Base-by-base conservation (phyloP, 2,329 filamentous ascomycete species). In the Cladobotryum mycophilum region DNA sequence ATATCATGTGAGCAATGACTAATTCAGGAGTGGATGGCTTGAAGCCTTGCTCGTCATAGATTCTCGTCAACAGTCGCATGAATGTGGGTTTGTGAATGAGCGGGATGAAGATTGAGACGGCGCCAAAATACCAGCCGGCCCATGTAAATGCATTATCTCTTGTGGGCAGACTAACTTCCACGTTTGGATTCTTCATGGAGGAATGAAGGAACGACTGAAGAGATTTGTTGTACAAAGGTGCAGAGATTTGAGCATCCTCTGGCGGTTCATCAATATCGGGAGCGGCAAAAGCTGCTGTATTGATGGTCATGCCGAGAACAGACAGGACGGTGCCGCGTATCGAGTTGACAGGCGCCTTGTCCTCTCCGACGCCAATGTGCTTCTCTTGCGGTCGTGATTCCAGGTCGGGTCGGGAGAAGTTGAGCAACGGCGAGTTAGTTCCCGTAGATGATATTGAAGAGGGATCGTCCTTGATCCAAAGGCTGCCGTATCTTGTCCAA, bases 21-120 rank as follows among this genome's bases (percentile, higher is more conserved):
- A 76, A 75, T 62, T 93, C 84, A 2, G 86, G 76, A 0, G 78
- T 66, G 0, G 79, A 78, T 1, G 86, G 78, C 46, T 76, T 72
- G 63, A 85, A 88, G 49, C 64, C 71, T 14, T 78, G 74, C 48
- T 90, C 84, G 59, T 89, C 84, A 62, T 90, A 90, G 48, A 89
- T 78, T 53, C 80, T 76, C 6, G 73, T 73, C 56, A 86, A 70
- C 59, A 91, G 65, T 45, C 74, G 71, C 72, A 88, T 78, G 56
- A 89, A 87, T 3, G 81, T 80, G 1, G 86, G 86, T 63, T 85
- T 85, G 69, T 93, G 86, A n/a, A 95, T 72, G 8, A 92, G 67
- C 3, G 89, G 89, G 11, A 84, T 71, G 63, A 89, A 93, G 2
- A 82, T 78, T 58, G 85, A 81, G 33, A 91, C 71, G 45, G 84